A percentile compares a stretch with the other conserved stretches of the same genome.
phyloP scores from a whole-genome alignment of 2,329 filamentous ascomycete species.

The Blumeriella jaapii region DNA sequence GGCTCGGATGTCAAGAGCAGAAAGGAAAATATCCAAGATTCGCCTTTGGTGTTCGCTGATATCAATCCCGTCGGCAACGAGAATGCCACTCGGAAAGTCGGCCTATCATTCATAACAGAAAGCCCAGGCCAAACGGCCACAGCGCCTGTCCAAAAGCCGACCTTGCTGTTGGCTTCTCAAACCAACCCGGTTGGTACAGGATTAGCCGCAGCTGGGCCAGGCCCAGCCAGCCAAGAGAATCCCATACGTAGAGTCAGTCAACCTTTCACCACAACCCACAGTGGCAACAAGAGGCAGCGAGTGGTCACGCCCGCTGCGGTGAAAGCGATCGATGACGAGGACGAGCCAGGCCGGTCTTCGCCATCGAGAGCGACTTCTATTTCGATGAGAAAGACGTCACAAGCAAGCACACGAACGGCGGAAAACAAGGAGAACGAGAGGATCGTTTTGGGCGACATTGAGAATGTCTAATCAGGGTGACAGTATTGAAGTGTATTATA shows the following conservation, averaged over 20 bases:
- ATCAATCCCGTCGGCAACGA: slow-evolving; percentile 7
- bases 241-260: slow-evolving; percentile 5
- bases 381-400: slow-evolving; percentile 18
- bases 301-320: slow-evolving; percentile 36
- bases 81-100: slow-evolving; percentile 11
- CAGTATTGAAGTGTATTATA: too few species aligned
- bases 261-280: slow-evolving; percentile 13
- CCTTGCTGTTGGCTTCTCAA: neutral
- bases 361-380: slow-evolving; percentile 7
- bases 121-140: neutral
- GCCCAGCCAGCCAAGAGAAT: slow-evolving; percentile 6
- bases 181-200: neutral
- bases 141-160: neutral
- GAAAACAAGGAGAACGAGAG: slow-evolving; percentile 15
- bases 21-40: slow-evolving; percentile 20
- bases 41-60: slow-evolving; percentile 3
- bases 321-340: slow-evolving; percentile 37
- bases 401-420: slow-evolving; percentile 8
- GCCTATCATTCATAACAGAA: neutral
- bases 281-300: slow-evolving; percentile 33
- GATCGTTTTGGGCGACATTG: slow-evolving; percentile 17
- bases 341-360: slow-evolving; percentile 31
- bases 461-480: slow-evolving; percentile 16
- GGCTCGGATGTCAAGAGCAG: slow-evolving; percentile 15
- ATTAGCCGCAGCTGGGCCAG: neutral